Evolutionary conservation across 495 filamentous ascomycete genomes (phyloP).

Genomic region (Penicillium antarcticum): DNA sequence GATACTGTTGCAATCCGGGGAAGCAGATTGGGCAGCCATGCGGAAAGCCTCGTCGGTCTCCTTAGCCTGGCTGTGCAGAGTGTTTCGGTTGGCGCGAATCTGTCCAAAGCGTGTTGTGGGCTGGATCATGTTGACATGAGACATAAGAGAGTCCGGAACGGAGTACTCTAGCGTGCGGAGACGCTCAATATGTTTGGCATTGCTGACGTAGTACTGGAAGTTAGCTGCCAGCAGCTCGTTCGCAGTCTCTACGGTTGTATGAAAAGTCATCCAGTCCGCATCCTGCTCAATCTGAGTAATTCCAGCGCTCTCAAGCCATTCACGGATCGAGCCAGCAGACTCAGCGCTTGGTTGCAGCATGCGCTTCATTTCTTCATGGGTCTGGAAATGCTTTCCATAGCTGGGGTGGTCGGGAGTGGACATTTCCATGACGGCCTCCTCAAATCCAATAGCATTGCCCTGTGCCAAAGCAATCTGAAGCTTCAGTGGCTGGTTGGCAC

Average conservation of each 20-base stretch:
- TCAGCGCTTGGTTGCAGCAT: constrained; percentile 48
- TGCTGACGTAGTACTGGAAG: constrained; percentile 53
- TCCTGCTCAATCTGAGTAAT: constrained; percentile 48
- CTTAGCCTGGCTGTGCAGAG: constrained; percentile 26
- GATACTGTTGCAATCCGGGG: constrained; percentile 37
- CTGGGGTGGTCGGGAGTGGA: constrained; percentile 54
- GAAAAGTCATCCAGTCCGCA: constrained; percentile 62
- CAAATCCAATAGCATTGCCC: constrained; percentile 56
- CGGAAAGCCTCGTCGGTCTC: constrained; percentile 18
- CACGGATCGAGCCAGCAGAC: constrained; percentile 37
- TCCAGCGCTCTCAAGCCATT: constrained; percentile 49
- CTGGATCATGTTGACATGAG: constrained; percentile 50
- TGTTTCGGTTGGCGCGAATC: constrained; percentile 34
- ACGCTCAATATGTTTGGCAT: constrained; percentile 33
- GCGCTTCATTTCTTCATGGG: constrained; percentile 48
- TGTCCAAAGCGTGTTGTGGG: constrained; percentile 58
- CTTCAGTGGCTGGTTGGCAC: constrained; percentile 27
- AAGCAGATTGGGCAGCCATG: constrained; percentile 10
- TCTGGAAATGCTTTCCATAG: constrained; percentile 61
- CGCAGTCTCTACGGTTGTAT: constrained; percentile 50
- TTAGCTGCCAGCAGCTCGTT: constrained; percentile 52
- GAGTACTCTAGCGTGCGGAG: constrained; percentile 61
- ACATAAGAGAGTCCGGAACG: constrained; percentile 47
- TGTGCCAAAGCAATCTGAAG: constrained; percentile 53
- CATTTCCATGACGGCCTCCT: constrained; percentile 58